These are phyloP conservation scores for Plasmodium fragile DNA, from an alignment of 169 alveolate genomes.

Conservation along the genomic window DNA sequence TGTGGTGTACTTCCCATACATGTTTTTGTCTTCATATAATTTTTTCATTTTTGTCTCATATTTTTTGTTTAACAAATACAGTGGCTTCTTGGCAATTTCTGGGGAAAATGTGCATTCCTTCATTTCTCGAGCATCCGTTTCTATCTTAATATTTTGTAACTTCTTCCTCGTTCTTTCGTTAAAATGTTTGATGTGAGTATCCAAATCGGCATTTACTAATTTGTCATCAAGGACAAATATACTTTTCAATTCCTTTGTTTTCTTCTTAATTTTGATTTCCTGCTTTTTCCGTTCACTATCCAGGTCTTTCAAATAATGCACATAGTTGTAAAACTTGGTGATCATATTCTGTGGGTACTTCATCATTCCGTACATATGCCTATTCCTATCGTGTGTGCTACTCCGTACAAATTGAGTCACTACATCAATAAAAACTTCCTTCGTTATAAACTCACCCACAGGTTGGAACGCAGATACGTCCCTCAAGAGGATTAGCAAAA, in stretches of 20 bases:
- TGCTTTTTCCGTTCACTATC: slow-evolving; percentile 37
- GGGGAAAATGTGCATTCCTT: slow-evolving; percentile 73
- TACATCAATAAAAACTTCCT: slow-evolving; percentile 22
- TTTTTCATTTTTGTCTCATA: slow-evolving; percentile 1
- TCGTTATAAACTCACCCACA: slow-evolving; percentile 27
- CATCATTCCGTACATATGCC: slow-evolving; percentile 20
- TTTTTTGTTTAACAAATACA: slow-evolving; percentile 42
- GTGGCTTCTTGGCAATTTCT: slow-evolving; percentile 12
- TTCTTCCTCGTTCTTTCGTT: slow-evolving; percentile 49
- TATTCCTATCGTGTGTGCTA: not conserved
- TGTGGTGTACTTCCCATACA: not conserved
- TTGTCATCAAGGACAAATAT: slow-evolving; percentile 36
- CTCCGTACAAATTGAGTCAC: slow-evolving; percentile 8
- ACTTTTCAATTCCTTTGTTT: slow-evolving; percentile 32
- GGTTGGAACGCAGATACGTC: slow-evolving; percentile 39
- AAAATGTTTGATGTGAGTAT: slow-evolving; percentile 52
- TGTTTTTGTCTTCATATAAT: not conserved
- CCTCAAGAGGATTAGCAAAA: slow-evolving; percentile 18
- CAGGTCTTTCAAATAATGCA: slow-evolving; percentile 28
- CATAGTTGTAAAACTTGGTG: slow-evolving; percentile 62
- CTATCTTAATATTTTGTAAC: slow-evolving; percentile 25
- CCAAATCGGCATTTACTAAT: slow-evolving; percentile 56
- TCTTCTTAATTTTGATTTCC: slow-evolving; percentile 12
- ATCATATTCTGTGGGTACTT: slow-evolving; percentile 51
- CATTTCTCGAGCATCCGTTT: slow-evolving; percentile 50